These are phyloP conservation scores for Aegle marmelos DNA, from an alignment of 345 rosid genomes.

Conservation along the genomic window DNA sequence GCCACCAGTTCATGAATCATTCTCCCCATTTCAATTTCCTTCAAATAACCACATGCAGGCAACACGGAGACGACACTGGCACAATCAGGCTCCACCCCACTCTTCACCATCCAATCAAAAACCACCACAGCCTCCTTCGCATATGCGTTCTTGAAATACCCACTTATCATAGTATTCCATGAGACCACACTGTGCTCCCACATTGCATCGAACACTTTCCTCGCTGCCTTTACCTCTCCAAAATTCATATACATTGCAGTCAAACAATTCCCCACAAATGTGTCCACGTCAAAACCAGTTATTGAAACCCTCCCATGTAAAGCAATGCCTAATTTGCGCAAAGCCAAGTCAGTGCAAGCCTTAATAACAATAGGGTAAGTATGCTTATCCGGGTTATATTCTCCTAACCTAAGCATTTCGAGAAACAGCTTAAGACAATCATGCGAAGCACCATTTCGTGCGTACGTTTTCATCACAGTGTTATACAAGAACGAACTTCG, in stretches of 20 bases:
- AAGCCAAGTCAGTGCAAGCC: slow-evolving; percentile 45
- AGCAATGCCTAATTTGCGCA: slow-evolving; percentile 35
- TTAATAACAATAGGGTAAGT: slow-evolving; percentile 53
- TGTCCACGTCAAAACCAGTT: slow-evolving; percentile 29
- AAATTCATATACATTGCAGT: slow-evolving; percentile 64
- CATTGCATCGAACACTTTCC: slow-evolving; percentile 49
- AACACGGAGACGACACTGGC: slow-evolving; percentile 51
- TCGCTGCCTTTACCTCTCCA: slow-evolving; percentile 40
- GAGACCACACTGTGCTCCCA: slow-evolving; percentile 50
- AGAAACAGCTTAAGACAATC: slow-evolving; percentile 39
- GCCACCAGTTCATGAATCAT: slow-evolving; percentile 47
- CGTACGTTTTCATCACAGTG: slow-evolving; percentile 41
- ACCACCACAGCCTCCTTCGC: slow-evolving; percentile 41
- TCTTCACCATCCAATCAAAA: slow-evolving; percentile 43
- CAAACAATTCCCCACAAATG: slow-evolving; percentile 55
- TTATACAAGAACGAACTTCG: slow-evolving; percentile 40
- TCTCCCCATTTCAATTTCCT: slow-evolving; percentile 52
- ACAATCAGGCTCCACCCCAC: slow-evolving; percentile 46
- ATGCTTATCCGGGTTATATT: slow-evolving; percentile 45
- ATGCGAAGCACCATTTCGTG: slow-evolving; percentile 22
- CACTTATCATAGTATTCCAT: slow-evolving; percentile 68
- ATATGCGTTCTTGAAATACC: slow-evolving; percentile 52
- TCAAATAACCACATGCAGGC: slow-evolving; percentile 61
- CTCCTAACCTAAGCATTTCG: slow-evolving; percentile 40
- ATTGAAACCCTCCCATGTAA: slow-evolving; percentile 50